Evolutionary conservation across 345 rosid genomes (phyloP), one percentile per base, ranked within the genome.

Genomic region (Iberis pinnata): DNA sequence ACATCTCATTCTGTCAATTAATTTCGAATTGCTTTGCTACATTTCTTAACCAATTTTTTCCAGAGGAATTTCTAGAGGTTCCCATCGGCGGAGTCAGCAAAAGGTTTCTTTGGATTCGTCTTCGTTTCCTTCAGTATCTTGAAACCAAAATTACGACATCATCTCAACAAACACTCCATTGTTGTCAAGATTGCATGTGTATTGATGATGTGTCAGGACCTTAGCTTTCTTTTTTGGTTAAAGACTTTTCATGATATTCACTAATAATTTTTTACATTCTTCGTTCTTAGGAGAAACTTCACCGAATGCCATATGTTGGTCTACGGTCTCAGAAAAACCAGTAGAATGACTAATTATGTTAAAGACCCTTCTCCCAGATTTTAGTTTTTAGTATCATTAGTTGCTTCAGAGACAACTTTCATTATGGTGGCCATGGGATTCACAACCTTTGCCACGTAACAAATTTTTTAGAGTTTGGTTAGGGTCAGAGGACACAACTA

Each of bases 351-450:
- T 78, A 45, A 89, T 78, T 58, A 95, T 73, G 66, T 89, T 95
- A 64, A 89, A 89, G 68, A 89, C 95, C 58, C 81, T 89, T 68
- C 83, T 78, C 15, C 73, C 61, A 42, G 81, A 48, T 72, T 74
- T 85, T 40, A 62, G 43, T 56, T 72, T 40, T 43, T 70, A 19
- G 74, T 84, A 75, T 85, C 97, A 53, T 79, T 80, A 41, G 85
- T 83, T 66, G 97, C 95, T 78, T 86, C 94, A 29, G 81, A 76
- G 17, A 82, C 88, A 67, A 88, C 96, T 74, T 79, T 86, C 25
- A 80, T 67, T 14, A 82, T 83, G 42, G 94, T 73, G 41, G 82
- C 70, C 84, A 86, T 73, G 31, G 88, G 70, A 69, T 79, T 79
- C 64, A 79, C 68, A 64, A 79, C 80, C 61, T 80, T 79, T 2